Evolutionary conservation across 371 early-diverging fungal genomes (phyloP).

Genomic region (Mortierella sp.): DNA sequence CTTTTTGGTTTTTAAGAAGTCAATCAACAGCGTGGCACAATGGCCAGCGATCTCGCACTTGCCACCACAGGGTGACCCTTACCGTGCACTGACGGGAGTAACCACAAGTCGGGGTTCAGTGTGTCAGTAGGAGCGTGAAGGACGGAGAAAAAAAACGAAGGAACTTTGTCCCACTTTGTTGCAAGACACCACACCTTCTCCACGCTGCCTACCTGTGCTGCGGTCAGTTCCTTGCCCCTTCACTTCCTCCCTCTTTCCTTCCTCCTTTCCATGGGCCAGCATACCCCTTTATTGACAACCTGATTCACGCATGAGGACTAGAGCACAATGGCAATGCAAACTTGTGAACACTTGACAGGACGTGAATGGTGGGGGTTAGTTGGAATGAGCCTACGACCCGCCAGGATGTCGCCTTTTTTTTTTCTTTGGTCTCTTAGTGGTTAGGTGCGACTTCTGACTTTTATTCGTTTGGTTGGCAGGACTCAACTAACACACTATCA

Average conservation of each 20-base stretch:
- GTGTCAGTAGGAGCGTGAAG: background rate
- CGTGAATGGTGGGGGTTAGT: background rate
- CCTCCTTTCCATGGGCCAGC: background rate
- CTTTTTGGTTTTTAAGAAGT: background rate
- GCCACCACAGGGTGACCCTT: background rate
- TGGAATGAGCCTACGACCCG: background rate
- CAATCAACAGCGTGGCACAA: background rate
- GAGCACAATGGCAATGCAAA: background rate
- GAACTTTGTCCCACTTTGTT: conserved; percentile 3
- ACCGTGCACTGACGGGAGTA: background rate
- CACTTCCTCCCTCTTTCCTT: background rate
- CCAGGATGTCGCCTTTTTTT: background rate
- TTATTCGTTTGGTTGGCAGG: background rate
- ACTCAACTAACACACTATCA: background rate
- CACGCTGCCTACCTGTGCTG: background rate
- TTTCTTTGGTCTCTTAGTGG: background rate
- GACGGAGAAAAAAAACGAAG: conserved; percentile 2
- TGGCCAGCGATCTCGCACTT: background rate
- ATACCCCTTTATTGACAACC: background rate
- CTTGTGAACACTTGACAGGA: background rate
- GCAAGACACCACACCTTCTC: background rate
- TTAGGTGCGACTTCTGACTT: background rate
- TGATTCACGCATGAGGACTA: background rate
- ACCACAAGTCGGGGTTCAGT: background rate
- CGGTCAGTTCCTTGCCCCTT: background rate